A percentile compares a stretch with the other conserved stretches of the same genome.
Conservation (phyloP, 2,329 filamentous ascomycete genomes). For the Clarireedia hainanense region DNA sequence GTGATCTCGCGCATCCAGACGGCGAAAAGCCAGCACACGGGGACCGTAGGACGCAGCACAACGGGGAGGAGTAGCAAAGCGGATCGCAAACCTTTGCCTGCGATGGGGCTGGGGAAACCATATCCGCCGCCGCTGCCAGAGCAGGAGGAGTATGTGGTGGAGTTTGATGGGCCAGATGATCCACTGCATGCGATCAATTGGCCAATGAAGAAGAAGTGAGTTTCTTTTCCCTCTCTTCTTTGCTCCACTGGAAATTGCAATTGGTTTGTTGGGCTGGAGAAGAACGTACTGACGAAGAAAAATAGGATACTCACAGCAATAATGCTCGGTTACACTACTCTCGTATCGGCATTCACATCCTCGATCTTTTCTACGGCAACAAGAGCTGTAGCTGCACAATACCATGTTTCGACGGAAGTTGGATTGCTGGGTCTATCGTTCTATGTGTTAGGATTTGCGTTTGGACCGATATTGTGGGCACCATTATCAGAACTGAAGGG, state of each 20-base stretch:
- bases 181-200: slow-evolving; percentile 85
- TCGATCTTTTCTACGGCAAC: slow-evolving; percentile 68
- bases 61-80: slow-evolving; percentile 34
- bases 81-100: slow-evolving; percentile 49
- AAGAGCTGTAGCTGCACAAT: slow-evolving; percentile 45
- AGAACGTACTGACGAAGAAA: too few relatives aligned
- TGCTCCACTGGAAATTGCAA: slow-evolving; percentile 19
- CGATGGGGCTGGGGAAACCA: slow-evolving; percentile 66
- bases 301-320: slow-evolving; percentile 51
- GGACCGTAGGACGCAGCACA: slow-evolving; percentile 55
- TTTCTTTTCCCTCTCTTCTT: slow-evolving; percentile 13
- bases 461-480: slow-evolving; percentile 64
- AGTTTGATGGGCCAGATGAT: slow-evolving; percentile 78
- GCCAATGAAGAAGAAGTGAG: slow-evolving; percentile 68
- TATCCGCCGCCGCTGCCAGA: slow-evolving; percentile 64
- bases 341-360: slow-evolving; percentile 64
- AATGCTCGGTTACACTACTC: slow-evolving; percentile 66
- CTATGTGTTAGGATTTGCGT: slow-evolving; percentile 65
- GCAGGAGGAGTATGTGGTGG: slow-evolving; percentile 70
- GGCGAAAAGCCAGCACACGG: slow-evolving; percentile 59
- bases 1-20: slow-evolving; percentile 66
- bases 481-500: slow-evolving; percentile 67
- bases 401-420: slow-evolving; percentile 53
- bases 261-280: too few relatives aligned
- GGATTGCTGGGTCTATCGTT: slow-evolving; percentile 58